Evolutionary conservation across 306 rosid species (phyloP).

Genomic region (Ochetophila trinervis): DNA sequence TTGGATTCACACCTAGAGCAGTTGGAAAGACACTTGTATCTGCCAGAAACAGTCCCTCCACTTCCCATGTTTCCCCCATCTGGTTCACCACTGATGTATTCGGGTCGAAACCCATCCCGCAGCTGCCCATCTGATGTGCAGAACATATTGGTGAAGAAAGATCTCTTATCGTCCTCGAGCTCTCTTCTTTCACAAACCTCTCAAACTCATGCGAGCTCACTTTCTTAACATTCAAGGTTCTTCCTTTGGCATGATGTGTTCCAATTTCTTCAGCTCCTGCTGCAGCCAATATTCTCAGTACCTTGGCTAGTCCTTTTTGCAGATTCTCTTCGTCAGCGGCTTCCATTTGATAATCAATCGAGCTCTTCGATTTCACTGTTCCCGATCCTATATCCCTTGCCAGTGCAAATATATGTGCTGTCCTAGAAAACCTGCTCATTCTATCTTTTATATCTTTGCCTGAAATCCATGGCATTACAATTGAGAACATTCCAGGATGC

Average conservation of each 20-base stretch:
- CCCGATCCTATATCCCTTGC: slow-evolving; percentile 81
- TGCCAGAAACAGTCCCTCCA: slow-evolving; percentile 68
- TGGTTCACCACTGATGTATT: slow-evolving; percentile 59
- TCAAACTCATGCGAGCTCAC: slow-evolving; percentile 51
- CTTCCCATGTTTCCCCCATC: slow-evolving; percentile 80
- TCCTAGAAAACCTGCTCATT: slow-evolving; percentile 64
- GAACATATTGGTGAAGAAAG: slow-evolving; percentile 55
- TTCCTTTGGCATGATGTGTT: slow-evolving; percentile 59
- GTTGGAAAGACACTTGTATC: slow-evolving; percentile 83
- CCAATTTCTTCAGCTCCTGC: slow-evolving; percentile 94
- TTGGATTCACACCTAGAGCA: slow-evolving; percentile 83
- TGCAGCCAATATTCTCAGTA: slow-evolving; percentile 66
- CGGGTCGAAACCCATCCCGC: slow-evolving; percentile 61
- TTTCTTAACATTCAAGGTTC: slow-evolving; percentile 49
- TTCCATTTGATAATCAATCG: slow-evolving; percentile 44
- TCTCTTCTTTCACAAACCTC: slow-evolving; percentile 70
- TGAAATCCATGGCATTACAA: slow-evolving; percentile 77
- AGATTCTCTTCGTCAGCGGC: slow-evolving; percentile 45
- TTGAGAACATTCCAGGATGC: slow-evolving; percentile 82
- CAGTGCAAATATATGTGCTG: slow-evolving; percentile 75
- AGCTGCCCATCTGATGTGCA: slow-evolving; percentile 90
- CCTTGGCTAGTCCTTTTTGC: slow-evolving; percentile 58
- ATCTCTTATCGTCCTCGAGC: slow-evolving; percentile 52
- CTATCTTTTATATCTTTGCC: slow-evolving; percentile 54
- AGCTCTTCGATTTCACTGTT: slow-evolving; percentile 29